Evolutionary conservation across 2,329 filamentous ascomycete species (phyloP).

Genomic region (Colletotrichum gigasporum): DNA sequence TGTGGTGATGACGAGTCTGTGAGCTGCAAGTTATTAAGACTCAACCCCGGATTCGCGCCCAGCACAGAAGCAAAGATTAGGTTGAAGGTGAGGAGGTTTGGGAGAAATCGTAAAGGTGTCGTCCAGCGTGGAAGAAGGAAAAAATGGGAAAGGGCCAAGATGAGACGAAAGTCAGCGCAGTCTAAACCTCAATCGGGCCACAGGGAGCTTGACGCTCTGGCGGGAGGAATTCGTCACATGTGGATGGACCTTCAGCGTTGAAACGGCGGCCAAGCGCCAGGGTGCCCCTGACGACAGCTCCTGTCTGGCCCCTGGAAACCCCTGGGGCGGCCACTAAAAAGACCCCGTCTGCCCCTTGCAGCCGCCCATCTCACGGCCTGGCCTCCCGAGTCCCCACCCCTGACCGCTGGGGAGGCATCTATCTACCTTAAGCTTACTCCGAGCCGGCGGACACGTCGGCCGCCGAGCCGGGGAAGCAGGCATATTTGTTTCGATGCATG

Average conservation of each 20-base stretch:
- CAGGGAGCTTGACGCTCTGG: constrained; percentile 22
- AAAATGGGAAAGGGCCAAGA: constrained; percentile 6
- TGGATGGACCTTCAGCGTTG: constrained; percentile 28
- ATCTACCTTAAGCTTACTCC: background rate
- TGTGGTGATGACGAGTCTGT: background rate
- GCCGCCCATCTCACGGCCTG: constrained; percentile 2
- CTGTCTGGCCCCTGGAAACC: constrained; percentile 21
- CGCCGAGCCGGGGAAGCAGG: background rate
- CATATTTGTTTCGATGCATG: no score
- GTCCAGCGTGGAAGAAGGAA: constrained; percentile 20
- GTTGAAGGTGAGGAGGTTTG: background rate
- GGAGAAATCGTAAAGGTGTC: constrained; percentile 21
- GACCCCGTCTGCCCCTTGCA: constrained; percentile 12
- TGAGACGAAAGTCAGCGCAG: constrained; percentile 27
- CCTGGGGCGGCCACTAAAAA: constrained; percentile 19
- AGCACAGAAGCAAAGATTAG: background rate
- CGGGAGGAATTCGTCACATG: constrained; percentile 23
- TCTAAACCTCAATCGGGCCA: constrained; percentile 10
- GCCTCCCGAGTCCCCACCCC: background rate
- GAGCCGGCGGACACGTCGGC: constrained; percentile 18
- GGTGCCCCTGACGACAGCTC: constrained; percentile 19
- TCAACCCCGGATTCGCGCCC: background rate
- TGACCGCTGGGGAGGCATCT: constrained; percentile 1
- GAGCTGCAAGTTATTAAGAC: background rate
- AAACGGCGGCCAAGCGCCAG: constrained; percentile 28